phyloP scores from a whole-genome alignment of 768 basidiomycete species.

The Strobilomyces dryophilus region DNA sequence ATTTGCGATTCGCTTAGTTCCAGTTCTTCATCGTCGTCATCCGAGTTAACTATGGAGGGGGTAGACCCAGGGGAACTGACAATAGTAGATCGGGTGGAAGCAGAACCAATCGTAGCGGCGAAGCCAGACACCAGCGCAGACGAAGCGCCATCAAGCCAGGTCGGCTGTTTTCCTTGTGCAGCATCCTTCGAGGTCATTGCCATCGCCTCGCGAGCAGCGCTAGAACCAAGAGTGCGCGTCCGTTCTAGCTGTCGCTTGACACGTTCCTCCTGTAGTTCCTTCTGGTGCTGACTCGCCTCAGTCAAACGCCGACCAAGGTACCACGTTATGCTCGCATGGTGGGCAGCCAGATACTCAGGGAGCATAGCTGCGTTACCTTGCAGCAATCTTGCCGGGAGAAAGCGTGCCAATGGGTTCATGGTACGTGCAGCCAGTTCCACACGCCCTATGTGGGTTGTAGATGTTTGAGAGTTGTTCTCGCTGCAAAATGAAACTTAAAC shows the following conservation, averaged over 20 bases:
- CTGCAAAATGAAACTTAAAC: slow-evolving; percentile 26
- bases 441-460: slow-evolving; percentile 46
- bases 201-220: slow-evolving; percentile 62
- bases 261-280: slow-evolving; percentile 92
- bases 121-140: slow-evolving; percentile 53
- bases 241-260: slow-evolving; percentile 85
- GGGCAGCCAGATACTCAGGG: slow-evolving; percentile 78
- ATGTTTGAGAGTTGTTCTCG: slow-evolving; percentile 15
- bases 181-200: slow-evolving; percentile 36
- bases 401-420: slow-evolving; percentile 59
- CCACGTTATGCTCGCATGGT: slow-evolving; percentile 91
- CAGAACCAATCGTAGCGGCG: slow-evolving; percentile 55
- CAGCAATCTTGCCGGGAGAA: slow-evolving; percentile 68
- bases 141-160: slow-evolving; percentile 58
- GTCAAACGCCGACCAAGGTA: slow-evolving; percentile 81
- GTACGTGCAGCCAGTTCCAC: slow-evolving; percentile 61
- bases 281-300: slow-evolving; percentile 72
- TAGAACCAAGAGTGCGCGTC: slow-evolving; percentile 76
- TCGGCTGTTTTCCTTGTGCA: slow-evolving; percentile 15
- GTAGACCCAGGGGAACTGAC: slow-evolving; percentile 25
- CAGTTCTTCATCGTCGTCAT: slow-evolving; percentile 74
- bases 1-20: slow-evolving; percentile 87
- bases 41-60: slow-evolving; percentile 39
- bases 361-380: slow-evolving; percentile 46
- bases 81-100: slow-evolving; percentile 31